phyloP scores from a whole-genome alignment of 2,329 filamentous ascomycete genomes.

The Colletotrichum chrysophilum region DNA sequence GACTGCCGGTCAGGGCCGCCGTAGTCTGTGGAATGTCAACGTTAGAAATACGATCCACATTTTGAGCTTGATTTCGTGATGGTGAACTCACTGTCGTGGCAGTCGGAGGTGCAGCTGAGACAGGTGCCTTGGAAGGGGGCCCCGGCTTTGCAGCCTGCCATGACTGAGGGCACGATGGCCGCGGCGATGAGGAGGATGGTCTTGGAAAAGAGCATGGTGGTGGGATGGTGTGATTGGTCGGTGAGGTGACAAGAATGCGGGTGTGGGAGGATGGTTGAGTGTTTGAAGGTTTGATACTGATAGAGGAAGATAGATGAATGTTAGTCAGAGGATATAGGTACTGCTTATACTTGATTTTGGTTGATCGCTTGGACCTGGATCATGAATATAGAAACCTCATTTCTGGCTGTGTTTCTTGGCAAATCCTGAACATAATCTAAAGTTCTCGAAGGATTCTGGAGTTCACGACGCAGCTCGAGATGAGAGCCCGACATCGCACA shows the following conservation, averaged over 20 bases:
- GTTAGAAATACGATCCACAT: fast-evolving
- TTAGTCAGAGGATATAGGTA: fast-evolving
- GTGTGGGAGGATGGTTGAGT: not conserved
- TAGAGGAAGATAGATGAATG: fast-evolving
- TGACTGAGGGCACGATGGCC: not conserved
- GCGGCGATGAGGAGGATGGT: not conserved
- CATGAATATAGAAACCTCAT: not conserved
- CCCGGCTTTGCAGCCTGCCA: not conserved
- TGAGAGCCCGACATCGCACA: not conserved
- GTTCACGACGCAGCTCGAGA: fast-evolving
- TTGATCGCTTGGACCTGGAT: fast-evolving
- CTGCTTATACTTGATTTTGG: not conserved
- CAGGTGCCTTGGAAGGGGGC: not conserved
- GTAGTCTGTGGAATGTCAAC: not conserved
- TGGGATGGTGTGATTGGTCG: not conserved
- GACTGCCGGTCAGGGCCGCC: not conserved
- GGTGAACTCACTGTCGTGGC: not conserved
- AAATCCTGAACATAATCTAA: fast-evolving
- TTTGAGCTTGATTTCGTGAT: fast-evolving
- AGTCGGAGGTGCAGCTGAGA: not conserved
- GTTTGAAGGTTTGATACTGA: not conserved
- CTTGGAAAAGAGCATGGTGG: not conserved
- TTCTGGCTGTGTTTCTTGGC: not conserved
- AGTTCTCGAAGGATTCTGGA: not conserved
- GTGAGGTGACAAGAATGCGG: not conserved